A percentile compares a stretch with the other conserved stretches of the same genome.
phyloP scores from a whole-genome alignment of 164 flowering plant genomes.

The Tinospora cordifolia region DNA sequence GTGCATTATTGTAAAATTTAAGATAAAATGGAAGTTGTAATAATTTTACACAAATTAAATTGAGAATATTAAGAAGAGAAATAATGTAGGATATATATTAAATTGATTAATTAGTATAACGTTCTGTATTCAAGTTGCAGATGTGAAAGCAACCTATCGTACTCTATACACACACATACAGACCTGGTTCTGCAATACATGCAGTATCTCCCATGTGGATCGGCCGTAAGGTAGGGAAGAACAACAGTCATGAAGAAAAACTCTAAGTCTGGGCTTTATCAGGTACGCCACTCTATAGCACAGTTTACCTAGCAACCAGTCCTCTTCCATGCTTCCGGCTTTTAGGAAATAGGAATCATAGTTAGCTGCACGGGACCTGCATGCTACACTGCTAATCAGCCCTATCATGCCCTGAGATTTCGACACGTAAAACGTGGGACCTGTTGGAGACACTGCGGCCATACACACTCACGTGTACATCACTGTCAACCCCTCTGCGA shows the following conservation, averaged over 20 bases:
- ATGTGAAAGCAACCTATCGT: neutral
- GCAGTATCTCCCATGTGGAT: neutral
- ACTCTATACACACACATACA: neutral
- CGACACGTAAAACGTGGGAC: neutral
- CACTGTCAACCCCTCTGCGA: neutral
- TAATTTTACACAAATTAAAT: no score
- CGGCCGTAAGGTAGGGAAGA: neutral
- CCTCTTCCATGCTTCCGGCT: neutral
- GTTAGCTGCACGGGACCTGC: neutral
- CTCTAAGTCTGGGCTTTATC: neutral
- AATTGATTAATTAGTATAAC: no score
- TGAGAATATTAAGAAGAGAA: no score
- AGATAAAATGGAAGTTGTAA: no score
- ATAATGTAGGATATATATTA: no score
- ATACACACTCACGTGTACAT: conserved; percentile 4
- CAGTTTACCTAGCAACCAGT: neutral
- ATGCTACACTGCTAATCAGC: neutral
- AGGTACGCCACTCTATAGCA: neutral
- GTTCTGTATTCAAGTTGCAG: neutral
- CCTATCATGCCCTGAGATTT: neutral
- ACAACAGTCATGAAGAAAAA: neutral
- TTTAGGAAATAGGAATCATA: neutral
- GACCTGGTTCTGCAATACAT: neutral
- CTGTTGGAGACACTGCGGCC: neutral
- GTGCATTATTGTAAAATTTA: no score